Conservation (phyloP, 164 flowering plant genomes). For the Houttuynia cordata region DNA sequence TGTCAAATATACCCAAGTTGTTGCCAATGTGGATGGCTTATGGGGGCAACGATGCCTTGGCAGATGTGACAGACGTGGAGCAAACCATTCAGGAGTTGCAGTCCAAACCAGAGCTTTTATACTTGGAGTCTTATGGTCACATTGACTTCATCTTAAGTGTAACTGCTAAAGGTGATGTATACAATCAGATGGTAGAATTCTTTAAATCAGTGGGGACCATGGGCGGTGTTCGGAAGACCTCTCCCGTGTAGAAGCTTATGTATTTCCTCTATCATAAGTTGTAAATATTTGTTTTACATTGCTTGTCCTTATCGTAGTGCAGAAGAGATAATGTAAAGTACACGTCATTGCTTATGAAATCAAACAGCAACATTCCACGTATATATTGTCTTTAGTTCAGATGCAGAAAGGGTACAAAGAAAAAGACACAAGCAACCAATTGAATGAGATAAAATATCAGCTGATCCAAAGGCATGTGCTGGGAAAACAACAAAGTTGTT, state of each 20-base stretch:
- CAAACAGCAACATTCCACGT: too few species aligned
- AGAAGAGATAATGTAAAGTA: too few species aligned
- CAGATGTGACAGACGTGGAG: slow-evolving; percentile 60
- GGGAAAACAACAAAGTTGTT: too few species aligned
- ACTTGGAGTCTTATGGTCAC: slow-evolving; percentile 77
- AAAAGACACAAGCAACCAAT: too few species aligned
- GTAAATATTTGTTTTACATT: too few species aligned
- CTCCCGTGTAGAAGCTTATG: not conserved
- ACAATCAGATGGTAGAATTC: slow-evolving; percentile 47
- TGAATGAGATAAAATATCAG: too few species aligned
- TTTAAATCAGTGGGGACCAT: slow-evolving; percentile 30
- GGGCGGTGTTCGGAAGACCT: slow-evolving; percentile 18
- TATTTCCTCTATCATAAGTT: too few species aligned
- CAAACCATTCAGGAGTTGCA: slow-evolving; percentile 55
- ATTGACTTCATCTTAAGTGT: slow-evolving; percentile 61
- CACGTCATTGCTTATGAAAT: too few species aligned
- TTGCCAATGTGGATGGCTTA: slow-evolving; percentile 90
- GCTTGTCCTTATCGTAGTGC: too few species aligned
- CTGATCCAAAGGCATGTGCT: too few species aligned
- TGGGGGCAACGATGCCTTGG: slow-evolving; percentile 77
- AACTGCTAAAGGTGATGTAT: slow-evolving; percentile 56
- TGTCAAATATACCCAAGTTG: slow-evolving; percentile 49
- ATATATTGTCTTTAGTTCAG: too few species aligned
- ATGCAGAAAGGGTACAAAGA: too few species aligned
- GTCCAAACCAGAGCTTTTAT: slow-evolving; percentile 54